phyloP scores from a whole-genome alignment of 1,284 basidiomycete species.

The Fomes fomentarius region DNA sequence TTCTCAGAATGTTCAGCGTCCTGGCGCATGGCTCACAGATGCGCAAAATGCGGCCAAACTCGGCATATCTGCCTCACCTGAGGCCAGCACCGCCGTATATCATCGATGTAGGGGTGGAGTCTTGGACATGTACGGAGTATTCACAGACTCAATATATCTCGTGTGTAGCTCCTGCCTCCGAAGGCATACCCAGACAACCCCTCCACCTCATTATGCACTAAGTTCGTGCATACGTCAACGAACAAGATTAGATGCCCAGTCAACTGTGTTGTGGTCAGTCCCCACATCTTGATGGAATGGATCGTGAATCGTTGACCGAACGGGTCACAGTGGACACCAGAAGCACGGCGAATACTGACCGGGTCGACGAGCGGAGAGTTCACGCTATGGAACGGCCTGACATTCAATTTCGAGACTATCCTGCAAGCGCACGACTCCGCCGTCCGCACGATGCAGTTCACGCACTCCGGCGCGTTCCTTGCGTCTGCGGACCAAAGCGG shows the following conservation, averaged over 20 bases:
- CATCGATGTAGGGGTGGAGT: constrained; percentile 66
- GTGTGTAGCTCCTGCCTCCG: constrained; percentile 82
- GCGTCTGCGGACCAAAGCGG: constrained; percentile 93
- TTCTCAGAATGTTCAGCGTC: not conserved
- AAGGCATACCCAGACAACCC: constrained; percentile 89
- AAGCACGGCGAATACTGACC: constrained; percentile 89
- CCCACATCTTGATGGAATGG: not conserved
- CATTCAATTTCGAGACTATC: constrained; percentile 99
- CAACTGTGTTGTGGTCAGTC: constrained; percentile 86
- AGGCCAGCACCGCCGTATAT: constrained; percentile 84
- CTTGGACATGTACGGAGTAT: constrained; percentile 22
- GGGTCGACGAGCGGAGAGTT: constrained; percentile 98
- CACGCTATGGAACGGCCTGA: constrained; percentile 98
- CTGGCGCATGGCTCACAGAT: constrained; percentile 48
- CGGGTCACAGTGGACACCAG: constrained; percentile 86
- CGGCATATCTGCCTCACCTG: constrained; percentile 75
- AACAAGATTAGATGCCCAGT: constrained; percentile 99
- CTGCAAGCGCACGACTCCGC: constrained; percentile 96
- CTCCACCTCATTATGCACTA: constrained; percentile 91
- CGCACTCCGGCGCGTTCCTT: constrained; percentile 89
- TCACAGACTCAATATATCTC: constrained; percentile 29
- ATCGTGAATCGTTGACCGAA: not conserved
- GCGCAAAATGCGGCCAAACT: constrained; percentile 75
- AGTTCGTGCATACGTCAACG: constrained; percentile 97
- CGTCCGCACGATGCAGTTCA: constrained; percentile 89